phyloP scores from a whole-genome alignment of 495 filamentous ascomycete species.

The Hypoxylon fuscum region DNA sequence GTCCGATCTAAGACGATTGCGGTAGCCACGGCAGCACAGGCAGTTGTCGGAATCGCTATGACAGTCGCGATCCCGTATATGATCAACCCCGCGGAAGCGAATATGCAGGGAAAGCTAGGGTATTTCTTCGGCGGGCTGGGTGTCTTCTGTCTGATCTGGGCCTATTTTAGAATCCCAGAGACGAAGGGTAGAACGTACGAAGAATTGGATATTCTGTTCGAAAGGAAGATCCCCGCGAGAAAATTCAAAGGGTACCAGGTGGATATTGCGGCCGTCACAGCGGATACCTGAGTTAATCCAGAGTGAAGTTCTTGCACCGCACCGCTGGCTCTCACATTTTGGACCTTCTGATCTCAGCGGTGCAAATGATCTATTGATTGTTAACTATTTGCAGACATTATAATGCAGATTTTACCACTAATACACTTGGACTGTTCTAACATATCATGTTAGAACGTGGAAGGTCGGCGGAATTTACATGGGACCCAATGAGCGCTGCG shows the following conservation, averaged over 20 bases:
- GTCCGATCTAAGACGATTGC: conserved; percentile 71
- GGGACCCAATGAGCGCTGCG: no score
- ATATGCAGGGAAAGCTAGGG: conserved; percentile 71
- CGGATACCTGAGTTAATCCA: conserved; percentile 20
- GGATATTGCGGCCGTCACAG: conserved; percentile 29
- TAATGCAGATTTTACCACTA: no score
- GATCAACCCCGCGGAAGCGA: conserved; percentile 71
- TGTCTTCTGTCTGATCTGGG: conserved; percentile 52
- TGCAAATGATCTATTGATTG: no score
- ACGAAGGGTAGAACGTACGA: conserved; percentile 67
- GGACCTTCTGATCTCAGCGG: no score
- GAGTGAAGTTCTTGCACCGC: neutral
- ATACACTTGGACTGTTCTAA: no score
- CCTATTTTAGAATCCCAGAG: conserved; percentile 69
- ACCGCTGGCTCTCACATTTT: no score
- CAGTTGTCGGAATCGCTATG: conserved; percentile 66
- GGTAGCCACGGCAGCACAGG: conserved; percentile 68
- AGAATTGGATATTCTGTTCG: conserved; percentile 63
- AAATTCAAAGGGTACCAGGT: conserved; percentile 54
- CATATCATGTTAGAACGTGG: no score
- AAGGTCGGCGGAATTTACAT: no score
- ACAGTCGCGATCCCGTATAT: conserved; percentile 72
- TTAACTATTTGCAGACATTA: no score
- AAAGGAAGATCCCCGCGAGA: conserved; percentile 62
- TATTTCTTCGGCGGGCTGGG: conserved; percentile 73